Conservation (phyloP, 768 basidiomycete genomes). For the Hygrocybe punicea region DNA sequence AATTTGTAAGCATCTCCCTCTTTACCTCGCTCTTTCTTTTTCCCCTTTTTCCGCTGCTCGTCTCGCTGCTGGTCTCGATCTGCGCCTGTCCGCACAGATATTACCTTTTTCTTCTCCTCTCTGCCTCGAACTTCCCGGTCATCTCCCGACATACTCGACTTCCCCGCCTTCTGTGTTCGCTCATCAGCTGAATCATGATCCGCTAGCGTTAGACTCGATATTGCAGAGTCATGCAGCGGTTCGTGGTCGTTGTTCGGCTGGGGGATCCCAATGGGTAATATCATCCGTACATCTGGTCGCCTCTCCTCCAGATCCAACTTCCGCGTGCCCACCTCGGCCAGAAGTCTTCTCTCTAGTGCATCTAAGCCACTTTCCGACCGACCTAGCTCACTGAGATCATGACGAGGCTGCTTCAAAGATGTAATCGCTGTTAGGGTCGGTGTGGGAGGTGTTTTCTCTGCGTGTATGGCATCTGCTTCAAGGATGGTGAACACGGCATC, state of each 20-base stretch:
- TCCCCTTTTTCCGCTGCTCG: slow-evolving; percentile 26
- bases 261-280: slow-evolving; percentile 39
- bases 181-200: slow-evolving; percentile 40
- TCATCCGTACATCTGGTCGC: slow-evolving; percentile 32
- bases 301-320: slow-evolving; percentile 37
- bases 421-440: slow-evolving; percentile 47
- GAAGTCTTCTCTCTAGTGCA: slow-evolving; percentile 63
- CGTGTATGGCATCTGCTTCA: slow-evolving; percentile 11
- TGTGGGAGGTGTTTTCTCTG: slow-evolving; percentile 47
- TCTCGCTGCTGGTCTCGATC: slow-evolving; percentile 27
- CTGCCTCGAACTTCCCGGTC: slow-evolving; percentile 15
- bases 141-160: slow-evolving; percentile 28
- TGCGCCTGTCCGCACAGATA: slow-evolving; percentile 19
- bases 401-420: slow-evolving; percentile 29
- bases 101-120: slow-evolving; percentile 18
- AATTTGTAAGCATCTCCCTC: slow-evolving; percentile 17
- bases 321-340: slow-evolving; percentile 72
- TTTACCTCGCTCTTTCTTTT: slow-evolving; percentile 26
- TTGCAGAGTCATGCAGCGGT: slow-evolving; percentile 49
- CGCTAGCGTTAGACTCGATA: slow-evolving; percentile 53
- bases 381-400: slow-evolving; percentile 16
- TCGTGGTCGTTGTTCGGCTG: slow-evolving; percentile 29
- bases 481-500: slow-evolving; percentile 27
- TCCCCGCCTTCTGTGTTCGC: slow-evolving; percentile 38
- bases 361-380: slow-evolving; percentile 60